Evolutionary conservation across 805 yeast species (phyloP).

Genomic region (Pichia californica): DNA sequence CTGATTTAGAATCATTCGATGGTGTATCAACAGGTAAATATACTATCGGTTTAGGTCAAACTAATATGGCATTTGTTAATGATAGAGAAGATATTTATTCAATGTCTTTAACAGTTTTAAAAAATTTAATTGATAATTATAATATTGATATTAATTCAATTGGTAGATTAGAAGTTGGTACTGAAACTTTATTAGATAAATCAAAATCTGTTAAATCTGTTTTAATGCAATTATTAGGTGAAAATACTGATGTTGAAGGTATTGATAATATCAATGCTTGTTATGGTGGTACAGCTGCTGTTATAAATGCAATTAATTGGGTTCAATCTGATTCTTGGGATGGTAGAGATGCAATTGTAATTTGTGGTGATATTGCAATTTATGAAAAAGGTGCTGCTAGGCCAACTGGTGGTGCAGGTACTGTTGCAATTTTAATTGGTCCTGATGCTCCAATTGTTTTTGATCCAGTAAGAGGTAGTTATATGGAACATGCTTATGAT

Average conservation of each 20-base stretch:
- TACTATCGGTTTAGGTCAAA: conserved; percentile 98
- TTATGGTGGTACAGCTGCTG: conserved; percentile 96
- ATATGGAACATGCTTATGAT: conserved; percentile 96
- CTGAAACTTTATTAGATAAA: conserved; percentile 94
- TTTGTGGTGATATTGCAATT: conserved; percentile 96
- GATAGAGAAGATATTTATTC: conserved; percentile 98
- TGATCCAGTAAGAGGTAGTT: conserved; percentile 83
- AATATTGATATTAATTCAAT: conserved; percentile 71
- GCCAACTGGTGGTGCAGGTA: conserved; percentile 99
- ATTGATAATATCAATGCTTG: conserved; percentile 95
- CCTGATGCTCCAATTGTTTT: conserved; percentile 97
- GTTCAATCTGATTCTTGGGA: conserved; percentile 95
- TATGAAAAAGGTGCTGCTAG: conserved; percentile 97
- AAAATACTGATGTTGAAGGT: conserved; percentile 90
- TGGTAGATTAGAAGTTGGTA: conserved; percentile 97
- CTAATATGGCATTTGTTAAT: conserved; percentile 94
- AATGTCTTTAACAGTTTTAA: conserved; percentile 80
- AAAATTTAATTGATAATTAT: conserved; percentile 72
- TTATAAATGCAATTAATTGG: conserved; percentile 93
- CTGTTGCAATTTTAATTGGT: conserved; percentile 90
- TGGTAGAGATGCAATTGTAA: conserved; percentile 95
- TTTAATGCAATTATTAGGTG: conserved; percentile 87
- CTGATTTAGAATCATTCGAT: conserved; percentile 78
- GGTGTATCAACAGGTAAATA: conserved; percentile 90
- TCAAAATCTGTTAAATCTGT: conserved; percentile 96